Evolutionary conservation across 78 protist species (phyloP).

Genomic region (Dictyostelium brefeldianum): DNA sequence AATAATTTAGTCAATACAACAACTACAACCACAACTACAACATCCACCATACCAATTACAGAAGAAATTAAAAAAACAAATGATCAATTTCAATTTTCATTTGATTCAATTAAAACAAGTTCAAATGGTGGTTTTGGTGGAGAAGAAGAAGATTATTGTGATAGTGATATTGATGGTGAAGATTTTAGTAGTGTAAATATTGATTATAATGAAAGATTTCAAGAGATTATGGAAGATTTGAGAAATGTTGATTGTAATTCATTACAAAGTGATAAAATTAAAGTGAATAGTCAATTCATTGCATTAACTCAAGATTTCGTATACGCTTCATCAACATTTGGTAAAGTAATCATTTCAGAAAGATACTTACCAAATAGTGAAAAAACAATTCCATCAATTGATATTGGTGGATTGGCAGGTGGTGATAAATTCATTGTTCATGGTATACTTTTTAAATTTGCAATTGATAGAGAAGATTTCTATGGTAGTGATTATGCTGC

Average conservation of each 20-base stretch:
- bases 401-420: conserved; percentile 85
- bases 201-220: conserved; percentile 76
- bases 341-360: conserved; percentile 82
- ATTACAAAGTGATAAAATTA: conserved; percentile 35
- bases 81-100: background rate
- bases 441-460: conserved; percentile 82
- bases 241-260: conserved; percentile 65
- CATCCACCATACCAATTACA: background rate
- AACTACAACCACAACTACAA: background rate
- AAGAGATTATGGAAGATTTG: conserved; percentile 79
- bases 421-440: conserved; percentile 68
- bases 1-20: background rate
- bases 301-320: conserved; percentile 86
- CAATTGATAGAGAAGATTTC: conserved; percentile 72
- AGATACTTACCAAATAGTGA: conserved; percentile 74
- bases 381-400: conserved; percentile 79
- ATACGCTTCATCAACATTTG: conserved; percentile 76
- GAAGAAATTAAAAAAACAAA: background rate
- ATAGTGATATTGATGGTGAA: conserved; percentile 82
- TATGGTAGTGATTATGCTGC: conserved; percentile 73
- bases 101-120: background rate
- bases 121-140: background rate
- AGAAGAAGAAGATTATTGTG: conserved; percentile 78
- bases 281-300: conserved; percentile 75
- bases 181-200: conserved; percentile 62